Evolutionary conservation across 257 asterid species (phyloP), one percentile per base, ranked within the genome.

Genomic region (Solanum microdontum): DNA sequence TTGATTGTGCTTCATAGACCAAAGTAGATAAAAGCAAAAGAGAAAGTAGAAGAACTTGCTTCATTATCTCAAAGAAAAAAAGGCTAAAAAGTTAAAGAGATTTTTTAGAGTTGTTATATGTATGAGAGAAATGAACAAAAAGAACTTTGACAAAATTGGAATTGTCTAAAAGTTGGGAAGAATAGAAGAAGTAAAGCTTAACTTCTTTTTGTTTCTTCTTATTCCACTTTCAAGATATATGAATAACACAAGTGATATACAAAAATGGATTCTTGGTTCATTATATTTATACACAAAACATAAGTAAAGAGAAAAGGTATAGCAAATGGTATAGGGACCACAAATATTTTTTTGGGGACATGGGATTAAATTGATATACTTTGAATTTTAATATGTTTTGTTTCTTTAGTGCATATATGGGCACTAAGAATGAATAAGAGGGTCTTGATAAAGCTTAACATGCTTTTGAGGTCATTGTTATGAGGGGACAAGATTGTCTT

Each of bases 1-100:
- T 89, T 26, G 94, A 92, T 89, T 90, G 92, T 90, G 90, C 92
- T 88, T 90, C 92, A 89, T 90, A 93, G 84, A 88, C 64, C 23
- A 92, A 89, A 80, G 87, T 83, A 69, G 94, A 90, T 7, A 91
- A 90, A 88, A 94, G 90, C 45, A 93, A 88, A 82, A 92, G 88
- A 76, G 86, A 85, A 82, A 91, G 75, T 36, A 94, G 43, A 84
- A 90, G 19, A 70, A 86, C 66, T 60, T 91, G 86, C 92, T 73
- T 92, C 98, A 94, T 95, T 11, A 74, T 85, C 79, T 26, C 48
- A 70, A 84, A 55, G 84, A 79, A 14, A 14, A 32, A 88, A 21
- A 45, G 64, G 84, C 30, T 66, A 43, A 40, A 32, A 33, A 55
- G 23, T 15, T 36, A 33, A 70, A 37, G 85, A 84, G 19, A 74